Evolutionary conservation across 2,329 filamentous ascomycete genomes (phyloP).

Genomic region (Fusarium praegraminearum): DNA sequence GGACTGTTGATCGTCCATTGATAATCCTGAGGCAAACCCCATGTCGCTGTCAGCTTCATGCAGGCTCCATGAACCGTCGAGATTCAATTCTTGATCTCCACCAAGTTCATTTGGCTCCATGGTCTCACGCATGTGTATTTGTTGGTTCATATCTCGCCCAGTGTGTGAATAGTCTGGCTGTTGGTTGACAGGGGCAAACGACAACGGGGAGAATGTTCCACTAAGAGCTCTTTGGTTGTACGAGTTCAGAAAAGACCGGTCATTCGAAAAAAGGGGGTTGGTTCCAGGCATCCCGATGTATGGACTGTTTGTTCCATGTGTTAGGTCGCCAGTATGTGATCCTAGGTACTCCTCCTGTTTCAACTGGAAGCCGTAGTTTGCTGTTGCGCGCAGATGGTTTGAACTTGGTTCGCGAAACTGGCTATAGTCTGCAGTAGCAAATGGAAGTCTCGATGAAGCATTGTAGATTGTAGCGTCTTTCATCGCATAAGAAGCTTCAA

Average conservation of each 20-base stretch:
- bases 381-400: conserved; percentile 47
- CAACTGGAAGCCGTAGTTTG: conserved; percentile 41
- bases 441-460: conserved; percentile 48
- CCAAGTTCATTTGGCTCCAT: conserved; percentile 35
- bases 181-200: conserved; percentile 50
- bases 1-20: conserved; percentile 45
- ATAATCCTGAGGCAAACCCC: conserved; percentile 42
- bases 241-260: conserved; percentile 48
- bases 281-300: conserved; percentile 49
- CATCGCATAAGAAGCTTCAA: conserved; percentile 48
- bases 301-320: conserved; percentile 38
- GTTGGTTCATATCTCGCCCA: conserved; percentile 41
- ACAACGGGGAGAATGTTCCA: conserved; percentile 44
- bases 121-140: conserved; percentile 45
- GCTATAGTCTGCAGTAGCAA: conserved; percentile 33
- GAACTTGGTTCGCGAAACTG: conserved; percentile 45
- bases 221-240: conserved; percentile 42
- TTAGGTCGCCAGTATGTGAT: conserved; percentile 34
- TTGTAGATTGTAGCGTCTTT: conserved; percentile 51
- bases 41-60: conserved; percentile 40
- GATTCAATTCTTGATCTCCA: conserved; percentile 44
- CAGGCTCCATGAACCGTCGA: conserved; percentile 45
- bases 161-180: conserved; percentile 36
- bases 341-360: conserved; percentile 48
- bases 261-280: conserved; percentile 52